A percentile compares a stretch with the other conserved stretches of the same genome.
Conservation (phyloP, 2,329 filamentous ascomycete genomes). For the Cryphonectria parasitica region DNA sequence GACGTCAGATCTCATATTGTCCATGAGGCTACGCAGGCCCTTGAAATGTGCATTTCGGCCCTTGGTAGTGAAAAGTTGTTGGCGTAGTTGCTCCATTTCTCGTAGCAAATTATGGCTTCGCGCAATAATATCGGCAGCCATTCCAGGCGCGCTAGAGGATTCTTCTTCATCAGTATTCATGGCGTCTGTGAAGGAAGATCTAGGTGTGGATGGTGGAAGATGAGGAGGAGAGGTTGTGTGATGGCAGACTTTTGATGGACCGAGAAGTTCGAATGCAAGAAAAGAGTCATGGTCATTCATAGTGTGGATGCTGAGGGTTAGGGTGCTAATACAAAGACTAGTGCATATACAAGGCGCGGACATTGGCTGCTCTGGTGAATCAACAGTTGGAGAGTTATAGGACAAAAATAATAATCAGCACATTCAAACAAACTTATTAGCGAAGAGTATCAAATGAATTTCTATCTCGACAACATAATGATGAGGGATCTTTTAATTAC, state of each 20-base stretch:
- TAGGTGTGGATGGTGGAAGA: background rate
- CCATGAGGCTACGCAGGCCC: slow-evolving; percentile 20
- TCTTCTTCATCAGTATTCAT: slow-evolving; percentile 1
- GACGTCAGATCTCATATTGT: slow-evolving; percentile 13
- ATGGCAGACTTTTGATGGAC: background rate
- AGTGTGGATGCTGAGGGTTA: background rate
- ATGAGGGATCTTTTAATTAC: too few relatives aligned
- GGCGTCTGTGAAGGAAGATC: background rate
- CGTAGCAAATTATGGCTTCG: slow-evolving; percentile 21
- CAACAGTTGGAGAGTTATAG: background rate
- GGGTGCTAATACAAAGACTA: background rate
- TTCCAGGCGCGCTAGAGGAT: background rate
- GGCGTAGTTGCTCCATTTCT: slow-evolving; percentile 24
- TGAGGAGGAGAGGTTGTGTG: background rate
- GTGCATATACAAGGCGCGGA: background rate
- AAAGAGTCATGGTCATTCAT: background rate
- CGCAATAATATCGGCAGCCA: slow-evolving; percentile 24
- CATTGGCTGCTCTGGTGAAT: background rate
- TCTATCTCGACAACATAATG: too few relatives aligned
- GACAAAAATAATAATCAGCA: too few relatives aligned
- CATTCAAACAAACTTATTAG: too few relatives aligned
- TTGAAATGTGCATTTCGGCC: slow-evolving; percentile 20
- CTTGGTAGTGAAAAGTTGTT: slow-evolving; percentile 10
- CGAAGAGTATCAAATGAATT: too few relatives aligned
- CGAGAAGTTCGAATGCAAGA: background rate